Conservation (phyloP, 116 monocot genomes). For the Posidonia oceanica region DNA sequence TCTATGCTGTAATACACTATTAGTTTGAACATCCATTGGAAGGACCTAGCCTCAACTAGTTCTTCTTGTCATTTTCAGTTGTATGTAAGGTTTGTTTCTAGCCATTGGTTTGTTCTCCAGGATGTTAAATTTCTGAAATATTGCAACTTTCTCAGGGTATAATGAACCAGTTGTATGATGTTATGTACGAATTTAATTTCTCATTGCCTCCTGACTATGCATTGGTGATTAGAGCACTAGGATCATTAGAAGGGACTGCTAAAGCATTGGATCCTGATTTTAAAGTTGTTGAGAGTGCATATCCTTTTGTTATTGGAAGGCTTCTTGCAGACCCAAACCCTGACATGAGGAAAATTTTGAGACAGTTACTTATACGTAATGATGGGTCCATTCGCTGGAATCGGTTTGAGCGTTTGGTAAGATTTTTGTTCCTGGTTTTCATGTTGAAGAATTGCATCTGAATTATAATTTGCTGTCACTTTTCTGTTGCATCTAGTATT, state of each 20-base stretch:
- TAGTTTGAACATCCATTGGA: too few species aligned
- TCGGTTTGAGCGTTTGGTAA: slow-evolving; percentile 82
- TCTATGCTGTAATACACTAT: too few species aligned
- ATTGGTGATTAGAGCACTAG: slow-evolving; percentile 83
- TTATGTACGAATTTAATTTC: slow-evolving; percentile 98
- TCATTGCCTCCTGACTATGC: slow-evolving; percentile 94
- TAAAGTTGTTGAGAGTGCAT: slow-evolving; percentile 94
- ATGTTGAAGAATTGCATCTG: not conserved
- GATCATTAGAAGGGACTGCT: slow-evolving; percentile 96
- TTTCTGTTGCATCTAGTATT: too few species aligned
- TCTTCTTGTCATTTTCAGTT: too few species aligned
- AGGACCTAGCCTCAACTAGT: too few species aligned
- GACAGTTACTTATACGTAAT: slow-evolving; percentile 75
- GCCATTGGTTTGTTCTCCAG: not conserved
- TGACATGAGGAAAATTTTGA: slow-evolving; percentile 90
- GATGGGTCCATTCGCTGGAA: slow-evolving; percentile 93
- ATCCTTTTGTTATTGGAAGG: slow-evolving; percentile 91
- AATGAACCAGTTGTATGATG: slow-evolving; percentile 83
- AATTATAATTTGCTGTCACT: too few species aligned
- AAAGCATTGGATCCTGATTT: slow-evolving; percentile 95
- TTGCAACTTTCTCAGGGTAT: slow-evolving; percentile 42
- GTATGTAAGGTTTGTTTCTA: not conserved
- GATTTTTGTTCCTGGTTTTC: not conserved
- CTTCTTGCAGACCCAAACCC: slow-evolving; percentile 77
- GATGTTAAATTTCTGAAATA: not conserved